Evolutionary conservation across 2,329 filamentous ascomycete species (phyloP).

Genomic region (Paecilomyces niveus): DNA sequence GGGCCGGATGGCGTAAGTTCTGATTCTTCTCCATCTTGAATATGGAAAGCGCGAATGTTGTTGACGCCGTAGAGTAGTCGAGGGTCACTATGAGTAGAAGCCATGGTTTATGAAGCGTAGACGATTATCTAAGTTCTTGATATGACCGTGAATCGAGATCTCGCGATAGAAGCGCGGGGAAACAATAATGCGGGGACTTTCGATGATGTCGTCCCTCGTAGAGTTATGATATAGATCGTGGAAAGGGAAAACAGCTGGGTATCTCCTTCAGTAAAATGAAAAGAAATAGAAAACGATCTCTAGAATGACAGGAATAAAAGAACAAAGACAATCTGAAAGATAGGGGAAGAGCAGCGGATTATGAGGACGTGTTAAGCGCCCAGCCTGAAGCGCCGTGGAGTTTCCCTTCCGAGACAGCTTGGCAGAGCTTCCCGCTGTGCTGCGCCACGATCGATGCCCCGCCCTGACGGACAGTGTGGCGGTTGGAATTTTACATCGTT

Average conservation of each 20-base stretch:
- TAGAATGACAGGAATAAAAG: background rate
- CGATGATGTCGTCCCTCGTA: background rate
- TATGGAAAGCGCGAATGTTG: slow-evolving; percentile 85
- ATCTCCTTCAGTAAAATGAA: background rate
- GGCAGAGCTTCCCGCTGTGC: background rate
- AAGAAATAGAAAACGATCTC: background rate
- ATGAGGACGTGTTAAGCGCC: background rate
- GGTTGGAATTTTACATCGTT: background rate
- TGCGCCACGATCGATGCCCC: background rate
- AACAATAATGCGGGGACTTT: background rate
- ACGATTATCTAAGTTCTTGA: background rate
- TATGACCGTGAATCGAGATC: background rate
- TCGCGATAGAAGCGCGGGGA: background rate
- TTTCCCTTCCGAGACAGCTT: background rate
- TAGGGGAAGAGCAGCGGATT: background rate
- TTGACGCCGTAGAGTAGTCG: slow-evolving; percentile 49
- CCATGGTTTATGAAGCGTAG: slow-evolving; percentile 2
- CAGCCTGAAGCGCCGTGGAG: background rate
- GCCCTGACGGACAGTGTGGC: background rate
- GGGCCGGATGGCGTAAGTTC: slow-evolving; percentile 76
- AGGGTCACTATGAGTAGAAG: slow-evolving; percentile 22
- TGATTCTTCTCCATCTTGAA: slow-evolving; percentile 78
- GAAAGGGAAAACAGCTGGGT: background rate
- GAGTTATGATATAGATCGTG: background rate
- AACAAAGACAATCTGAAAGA: background rate